Base-by-base conservation (phyloP, 163 green algal genomes). In the Scenedesmus sp. region DNA sequence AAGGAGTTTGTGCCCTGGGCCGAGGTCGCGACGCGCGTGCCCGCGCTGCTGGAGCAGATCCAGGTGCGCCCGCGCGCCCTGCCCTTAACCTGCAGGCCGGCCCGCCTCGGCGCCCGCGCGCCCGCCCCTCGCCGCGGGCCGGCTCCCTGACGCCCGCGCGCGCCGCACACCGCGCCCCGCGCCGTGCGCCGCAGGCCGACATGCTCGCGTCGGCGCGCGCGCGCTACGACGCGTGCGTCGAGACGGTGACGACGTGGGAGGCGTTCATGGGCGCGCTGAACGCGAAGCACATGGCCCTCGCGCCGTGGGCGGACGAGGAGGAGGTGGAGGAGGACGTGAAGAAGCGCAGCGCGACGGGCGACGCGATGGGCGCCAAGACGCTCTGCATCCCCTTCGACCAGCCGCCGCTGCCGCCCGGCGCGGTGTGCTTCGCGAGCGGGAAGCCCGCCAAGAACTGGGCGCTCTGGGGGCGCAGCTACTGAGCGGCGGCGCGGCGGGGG, bases 331-430 rank as follows among this genome's bases (percentile, higher is more conserved):
- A 99, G 70, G 90, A 97, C 31, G 91, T 99, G 17, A 98, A 97
- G 87, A 96, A 94, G 89, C 83, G 88, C 42, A 96, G 86, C 47
- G 91, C 88, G 2, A 93, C 84, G 9, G 89, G 79, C 17, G 90
- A 96, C 15, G 92, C 90, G 6, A 94, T 94, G 82, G 95, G 97
- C 60, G 96, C 96, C 70, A 99, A 99, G 90, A 97, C 94, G 11
- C 87, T 99, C 22, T 99, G 96, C 89, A 95, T 98, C 70, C 97
- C 97, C 10, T 95, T 99, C 73, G 90, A 97, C 54, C 95, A 98
- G 89, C 93, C 92, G 3, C 76, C 89, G 50, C 78, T 98, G 72
- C 86, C 90, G 7, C 87, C 88, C 63, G 96, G 94, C 63, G 96
- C 95, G 13, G 82, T 90, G 50, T 99, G 96, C 91, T 99, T 99